Evolutionary conservation across 257 asterid genomes (phyloP).

Genomic region (Solanum appendiculatum): DNA sequence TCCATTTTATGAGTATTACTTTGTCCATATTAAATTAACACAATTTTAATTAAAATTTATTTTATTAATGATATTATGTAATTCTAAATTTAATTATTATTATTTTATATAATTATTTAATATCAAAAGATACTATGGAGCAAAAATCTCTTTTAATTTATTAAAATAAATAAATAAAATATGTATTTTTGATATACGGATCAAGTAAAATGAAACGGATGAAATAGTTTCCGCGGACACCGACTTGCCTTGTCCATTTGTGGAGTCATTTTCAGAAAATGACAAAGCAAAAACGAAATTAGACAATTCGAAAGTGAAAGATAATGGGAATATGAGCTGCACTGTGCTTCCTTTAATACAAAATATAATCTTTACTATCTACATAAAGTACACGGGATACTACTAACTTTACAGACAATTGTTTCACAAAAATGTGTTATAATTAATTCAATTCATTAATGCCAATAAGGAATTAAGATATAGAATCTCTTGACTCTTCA

Average conservation of each 20-base stretch:
- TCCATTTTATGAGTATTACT: no score
- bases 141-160: no score
- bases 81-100: no score
- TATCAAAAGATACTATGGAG: no score
- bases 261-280: not conserved
- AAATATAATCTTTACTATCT: not conserved
- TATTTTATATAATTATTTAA: no score
- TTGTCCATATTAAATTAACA: no score
- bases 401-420: not conserved
- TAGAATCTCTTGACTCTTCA: no score
- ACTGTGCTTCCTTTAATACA: not conserved
- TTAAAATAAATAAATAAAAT: no score
- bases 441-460: not conserved
- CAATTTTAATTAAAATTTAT: no score
- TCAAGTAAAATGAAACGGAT: not conserved
- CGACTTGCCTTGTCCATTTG: not conserved
- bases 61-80: no score
- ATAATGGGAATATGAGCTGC: not conserved
- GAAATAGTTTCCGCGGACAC: not conserved
- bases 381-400: not conserved
- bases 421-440: not conserved
- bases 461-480: not conserved
- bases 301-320: not conserved
- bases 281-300: not conserved
- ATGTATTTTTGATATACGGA: not conserved